Percentiles rank a stretch among this genome's conserved stretches.
These are phyloP conservation scores for Curvularia sp. DNA, from an alignment of 2,329 filamentous ascomycete genomes.

Conservation along the genomic window DNA sequence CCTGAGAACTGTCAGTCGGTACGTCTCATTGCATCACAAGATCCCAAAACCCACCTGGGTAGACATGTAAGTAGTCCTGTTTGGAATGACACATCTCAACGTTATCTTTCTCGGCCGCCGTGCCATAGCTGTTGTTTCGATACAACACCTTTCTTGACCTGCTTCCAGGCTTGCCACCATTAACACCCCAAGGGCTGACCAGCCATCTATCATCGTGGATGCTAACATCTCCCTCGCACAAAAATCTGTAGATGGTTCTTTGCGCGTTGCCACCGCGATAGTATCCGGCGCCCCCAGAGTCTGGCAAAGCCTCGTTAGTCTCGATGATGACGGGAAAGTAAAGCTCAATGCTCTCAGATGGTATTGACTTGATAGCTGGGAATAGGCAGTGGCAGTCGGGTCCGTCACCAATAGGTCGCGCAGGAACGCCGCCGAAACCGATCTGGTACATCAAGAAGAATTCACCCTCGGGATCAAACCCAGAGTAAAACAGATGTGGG, in stretches of 20 bases:
- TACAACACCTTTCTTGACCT: constrained; percentile 56
- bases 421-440: constrained; percentile 59
- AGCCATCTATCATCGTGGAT: constrained; percentile 61
- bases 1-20: constrained; percentile 30
- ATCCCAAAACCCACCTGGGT: constrained; percentile 39
- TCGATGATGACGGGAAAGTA: constrained; percentile 60
- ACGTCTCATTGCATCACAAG: background rate
- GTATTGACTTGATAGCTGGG: constrained; percentile 60
- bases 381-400: constrained; percentile 61
- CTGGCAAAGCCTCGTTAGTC: constrained; percentile 57
- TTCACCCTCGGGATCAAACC: constrained; percentile 58
- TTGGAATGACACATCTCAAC: constrained; percentile 55
- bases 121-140: constrained; percentile 50
- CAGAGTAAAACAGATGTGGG: constrained; percentile 60
- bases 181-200: constrained; percentile 59
- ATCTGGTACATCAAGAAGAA: constrained; percentile 62
- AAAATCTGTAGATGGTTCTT: constrained; percentile 57
- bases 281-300: constrained; percentile 59
- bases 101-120: constrained; percentile 44
- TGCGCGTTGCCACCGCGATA: constrained; percentile 60
- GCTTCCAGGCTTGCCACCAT: constrained; percentile 56
- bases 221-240: constrained; percentile 56
- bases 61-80: constrained; percentile 57
- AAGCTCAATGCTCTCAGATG: constrained; percentile 58
- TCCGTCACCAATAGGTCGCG: constrained; percentile 57